Evolutionary conservation across 1,284 basidiomycete species (phyloP).

Genomic region (Uromyces viciae-fabae): DNA sequence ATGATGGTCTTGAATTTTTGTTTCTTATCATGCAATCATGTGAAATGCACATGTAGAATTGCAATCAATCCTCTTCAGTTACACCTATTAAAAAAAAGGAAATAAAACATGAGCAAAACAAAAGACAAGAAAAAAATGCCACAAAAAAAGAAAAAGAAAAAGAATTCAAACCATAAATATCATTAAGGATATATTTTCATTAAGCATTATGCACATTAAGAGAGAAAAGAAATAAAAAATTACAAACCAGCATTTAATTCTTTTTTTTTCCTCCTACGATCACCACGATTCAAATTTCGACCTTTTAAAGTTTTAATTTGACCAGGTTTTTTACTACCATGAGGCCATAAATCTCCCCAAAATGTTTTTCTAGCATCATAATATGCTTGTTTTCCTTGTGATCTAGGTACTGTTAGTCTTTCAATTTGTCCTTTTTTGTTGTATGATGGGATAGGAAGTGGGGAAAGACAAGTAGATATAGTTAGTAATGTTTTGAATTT

Average conservation of each 20-base stretch:
- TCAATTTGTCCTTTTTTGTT: conserved; percentile 70
- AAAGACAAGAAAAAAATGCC: no score
- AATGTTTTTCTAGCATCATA: conserved; percentile 88
- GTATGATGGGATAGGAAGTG: neutral
- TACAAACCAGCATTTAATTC: neutral
- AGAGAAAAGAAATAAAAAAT: neutral
- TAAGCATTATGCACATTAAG: neutral
- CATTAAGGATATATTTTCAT: no score
- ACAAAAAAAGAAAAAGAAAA: no score
- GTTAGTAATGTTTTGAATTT: neutral
- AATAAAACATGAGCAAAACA: no score
- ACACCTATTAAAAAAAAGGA: no score
- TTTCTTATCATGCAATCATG: no score
- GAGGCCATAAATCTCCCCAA: conserved; percentile 96
- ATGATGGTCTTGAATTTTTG: no score
- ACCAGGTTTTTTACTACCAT: conserved; percentile 54
- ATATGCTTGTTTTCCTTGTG: conserved; percentile 86
- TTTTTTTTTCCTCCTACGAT: conserved; percentile 35
- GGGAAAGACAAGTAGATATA: neutral
- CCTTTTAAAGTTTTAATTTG: conserved; percentile 19
- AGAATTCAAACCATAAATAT: no score
- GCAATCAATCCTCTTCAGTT: no score
- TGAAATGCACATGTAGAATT: no score
- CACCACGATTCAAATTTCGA: conserved; percentile 6
- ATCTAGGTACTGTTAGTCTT: conserved; percentile 82